Conservation (phyloP, 257 asterid genomes). For the Capsicum rhomboideum region DNA sequence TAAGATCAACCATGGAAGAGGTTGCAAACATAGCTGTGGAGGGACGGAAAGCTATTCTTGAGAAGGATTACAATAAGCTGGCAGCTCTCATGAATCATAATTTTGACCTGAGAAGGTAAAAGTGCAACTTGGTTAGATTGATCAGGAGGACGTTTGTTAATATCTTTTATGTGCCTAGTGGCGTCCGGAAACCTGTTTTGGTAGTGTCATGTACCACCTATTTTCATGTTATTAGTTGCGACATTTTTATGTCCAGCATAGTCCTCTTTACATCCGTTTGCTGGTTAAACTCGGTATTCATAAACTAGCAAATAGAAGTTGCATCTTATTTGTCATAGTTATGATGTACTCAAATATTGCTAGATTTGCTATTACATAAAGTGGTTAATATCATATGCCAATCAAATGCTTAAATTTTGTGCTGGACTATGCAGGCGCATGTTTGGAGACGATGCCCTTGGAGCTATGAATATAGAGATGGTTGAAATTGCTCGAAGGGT, state of each 20-base stretch:
- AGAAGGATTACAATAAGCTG: conserved; percentile 52
- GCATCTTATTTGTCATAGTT: background rate
- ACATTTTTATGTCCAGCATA: background rate
- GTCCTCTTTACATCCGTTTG: background rate
- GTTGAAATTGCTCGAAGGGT: conserved; percentile 65
- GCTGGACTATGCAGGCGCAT: conserved; percentile 34
- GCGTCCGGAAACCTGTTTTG: background rate
- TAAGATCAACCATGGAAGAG: conserved; percentile 71
- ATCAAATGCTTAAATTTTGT: background rate
- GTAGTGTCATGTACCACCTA: background rate
- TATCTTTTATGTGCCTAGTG: background rate
- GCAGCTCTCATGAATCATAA: conserved; percentile 80
- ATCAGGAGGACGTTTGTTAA: background rate
- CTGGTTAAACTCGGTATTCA: background rate
- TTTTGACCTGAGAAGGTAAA: conserved; percentile 81
- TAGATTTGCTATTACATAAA: background rate
- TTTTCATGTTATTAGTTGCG: background rate
- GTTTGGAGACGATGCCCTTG: conserved; percentile 89
- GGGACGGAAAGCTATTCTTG: conserved; percentile 59
- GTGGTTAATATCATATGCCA: background rate
- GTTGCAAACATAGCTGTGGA: conserved; percentile 72
- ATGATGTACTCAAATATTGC: background rate
- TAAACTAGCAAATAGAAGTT: background rate
- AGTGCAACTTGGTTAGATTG: background rate
- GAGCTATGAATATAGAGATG: conserved; percentile 86